Percentiles rank a stretch among this genome's conserved stretches.
Conservation (phyloP, 768 basidiomycete genomes). For the Tulasnella sp. region DNA sequence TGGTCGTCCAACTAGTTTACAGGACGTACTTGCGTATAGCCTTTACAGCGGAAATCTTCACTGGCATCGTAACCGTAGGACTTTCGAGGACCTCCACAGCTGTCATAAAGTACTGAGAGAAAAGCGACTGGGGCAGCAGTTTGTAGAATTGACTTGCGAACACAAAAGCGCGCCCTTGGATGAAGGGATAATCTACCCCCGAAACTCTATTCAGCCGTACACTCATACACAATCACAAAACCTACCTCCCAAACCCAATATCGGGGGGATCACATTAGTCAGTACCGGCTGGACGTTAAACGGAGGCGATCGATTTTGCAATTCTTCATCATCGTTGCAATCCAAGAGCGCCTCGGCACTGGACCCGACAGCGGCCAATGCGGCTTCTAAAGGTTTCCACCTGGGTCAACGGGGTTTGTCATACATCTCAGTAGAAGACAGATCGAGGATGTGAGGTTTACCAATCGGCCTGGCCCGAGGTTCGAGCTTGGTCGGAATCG, state of each 20-base stretch:
- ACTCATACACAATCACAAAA: slow-evolving; percentile 1
- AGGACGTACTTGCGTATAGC: slow-evolving; percentile 77
- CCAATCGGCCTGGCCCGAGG: slow-evolving; percentile 52
- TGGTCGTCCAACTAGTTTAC: no score
- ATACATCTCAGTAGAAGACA: no score
- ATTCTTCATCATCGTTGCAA: slow-evolving; percentile 61
- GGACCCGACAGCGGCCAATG: slow-evolving; percentile 68
- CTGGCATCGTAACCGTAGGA: slow-evolving; percentile 55
- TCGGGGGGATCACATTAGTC: slow-evolving; percentile 61
- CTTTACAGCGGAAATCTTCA: slow-evolving; percentile 89
- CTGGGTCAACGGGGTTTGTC: slow-evolving; percentile 28
- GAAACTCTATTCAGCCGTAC: neutral
- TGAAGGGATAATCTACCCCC: slow-evolving; percentile 65
- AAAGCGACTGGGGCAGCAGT: slow-evolving; percentile 55
- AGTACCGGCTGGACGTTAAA: slow-evolving; percentile 73
- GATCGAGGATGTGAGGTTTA: slow-evolving; percentile 24
- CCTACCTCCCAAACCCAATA: slow-evolving; percentile 59
- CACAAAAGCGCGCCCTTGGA: slow-evolving; percentile 90
- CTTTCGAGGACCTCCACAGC: slow-evolving; percentile 78
- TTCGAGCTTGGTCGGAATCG: slow-evolving; percentile 43
- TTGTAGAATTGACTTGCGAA: slow-evolving; percentile 83
- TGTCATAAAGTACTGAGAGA: slow-evolving; percentile 77
- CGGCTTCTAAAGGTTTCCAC: slow-evolving; percentile 89
- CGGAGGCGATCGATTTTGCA: slow-evolving; percentile 45
- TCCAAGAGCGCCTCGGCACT: slow-evolving; percentile 66